Evolutionary conservation across 257 asterid species (phyloP).

Genomic region (Penstemon eatonii): DNA sequence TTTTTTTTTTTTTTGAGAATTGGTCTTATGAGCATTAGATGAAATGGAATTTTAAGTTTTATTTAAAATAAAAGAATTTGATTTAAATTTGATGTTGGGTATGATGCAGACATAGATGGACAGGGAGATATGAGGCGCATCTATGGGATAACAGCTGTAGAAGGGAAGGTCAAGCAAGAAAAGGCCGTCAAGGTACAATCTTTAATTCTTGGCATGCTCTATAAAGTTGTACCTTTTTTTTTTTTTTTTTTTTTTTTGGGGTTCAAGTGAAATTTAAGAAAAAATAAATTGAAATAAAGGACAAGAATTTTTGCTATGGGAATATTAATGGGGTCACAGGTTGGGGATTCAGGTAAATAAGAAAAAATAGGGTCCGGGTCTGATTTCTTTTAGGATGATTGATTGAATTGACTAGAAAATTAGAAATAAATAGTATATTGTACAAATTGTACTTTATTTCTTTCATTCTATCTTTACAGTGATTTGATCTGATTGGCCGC

Average conservation of each 20-base stretch:
- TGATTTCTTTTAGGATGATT: conserved; percentile 35
- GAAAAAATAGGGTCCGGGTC: background rate
- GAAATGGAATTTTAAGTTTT: no score
- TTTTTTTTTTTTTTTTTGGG: background rate
- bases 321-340: conserved; percentile 31
- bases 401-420: conserved; percentile 52
- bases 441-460: conserved; percentile 35
- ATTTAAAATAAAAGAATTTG: no score
- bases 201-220: conserved; percentile 23
- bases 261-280: background rate
- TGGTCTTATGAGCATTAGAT: no score
- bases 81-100: background rate
- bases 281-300: conserved; percentile 1
- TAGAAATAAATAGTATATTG: conserved; percentile 26
- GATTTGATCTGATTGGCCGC: conserved; percentile 76
- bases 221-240: conserved; percentile 11
- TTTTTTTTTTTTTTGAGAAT: no score
- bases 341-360: background rate
- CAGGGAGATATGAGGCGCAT: conserved; percentile 99
- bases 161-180: conserved; percentile 98
- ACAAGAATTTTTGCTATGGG: conserved; percentile 22
- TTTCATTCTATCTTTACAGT: conserved; percentile 32
- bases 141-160: conserved; percentile 99
- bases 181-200: conserved; percentile 97
- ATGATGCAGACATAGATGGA: conserved; percentile 82